phyloP scores from a whole-genome alignment of 164 flowering plant species.

The Annona cherimola region DNA sequence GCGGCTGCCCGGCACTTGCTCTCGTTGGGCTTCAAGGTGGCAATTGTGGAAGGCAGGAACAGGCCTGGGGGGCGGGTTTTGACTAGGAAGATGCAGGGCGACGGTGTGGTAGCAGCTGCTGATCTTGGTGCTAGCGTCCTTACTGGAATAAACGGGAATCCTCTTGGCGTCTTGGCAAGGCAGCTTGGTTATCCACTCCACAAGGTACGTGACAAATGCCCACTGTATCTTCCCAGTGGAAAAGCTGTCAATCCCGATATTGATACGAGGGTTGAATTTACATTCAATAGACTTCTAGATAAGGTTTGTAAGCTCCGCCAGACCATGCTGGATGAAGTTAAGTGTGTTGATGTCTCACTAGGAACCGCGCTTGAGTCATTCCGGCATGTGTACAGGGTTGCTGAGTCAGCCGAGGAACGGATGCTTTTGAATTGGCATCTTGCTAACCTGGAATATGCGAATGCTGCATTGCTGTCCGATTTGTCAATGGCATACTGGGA shows the following conservation, averaged over 20 bases:
- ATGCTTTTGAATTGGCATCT: constrained; percentile 96
- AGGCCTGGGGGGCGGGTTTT: constrained; percentile 88
- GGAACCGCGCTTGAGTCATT: constrained; percentile 88
- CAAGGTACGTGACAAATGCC: constrained; percentile 96
- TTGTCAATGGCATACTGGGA: constrained; percentile 97
- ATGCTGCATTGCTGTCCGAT: constrained; percentile 74
- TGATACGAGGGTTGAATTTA: constrained; percentile 72
- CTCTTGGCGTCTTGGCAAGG: constrained; percentile 88
- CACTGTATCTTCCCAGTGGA: constrained; percentile 86
- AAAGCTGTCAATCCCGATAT: constrained; percentile 61
- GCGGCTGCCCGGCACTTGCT: constrained; percentile 80
- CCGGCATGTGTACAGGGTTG: constrained; percentile 58
- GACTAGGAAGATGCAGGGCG: constrained; percentile 65
- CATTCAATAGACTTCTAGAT: constrained; percentile 79
- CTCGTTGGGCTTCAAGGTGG: constrained; percentile 75
- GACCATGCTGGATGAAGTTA: constrained; percentile 71
- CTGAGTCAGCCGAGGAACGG: constrained; percentile 61
- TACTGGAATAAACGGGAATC: constrained; percentile 98
- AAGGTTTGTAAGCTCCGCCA: constrained; percentile 93
- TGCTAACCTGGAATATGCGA: constrained; percentile 93
- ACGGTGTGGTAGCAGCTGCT: constrained; percentile 62
- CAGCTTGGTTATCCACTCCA: constrained; percentile 85
- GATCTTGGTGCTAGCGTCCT: constrained; percentile 95
- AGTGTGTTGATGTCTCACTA: constrained; percentile 68
- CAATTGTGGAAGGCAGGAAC: constrained; percentile 71